Percentiles rank a stretch among this genome's conserved stretches.
Conservation (phyloP, 495 filamentous ascomycete genomes). For the Chaetomium cochliodes region DNA sequence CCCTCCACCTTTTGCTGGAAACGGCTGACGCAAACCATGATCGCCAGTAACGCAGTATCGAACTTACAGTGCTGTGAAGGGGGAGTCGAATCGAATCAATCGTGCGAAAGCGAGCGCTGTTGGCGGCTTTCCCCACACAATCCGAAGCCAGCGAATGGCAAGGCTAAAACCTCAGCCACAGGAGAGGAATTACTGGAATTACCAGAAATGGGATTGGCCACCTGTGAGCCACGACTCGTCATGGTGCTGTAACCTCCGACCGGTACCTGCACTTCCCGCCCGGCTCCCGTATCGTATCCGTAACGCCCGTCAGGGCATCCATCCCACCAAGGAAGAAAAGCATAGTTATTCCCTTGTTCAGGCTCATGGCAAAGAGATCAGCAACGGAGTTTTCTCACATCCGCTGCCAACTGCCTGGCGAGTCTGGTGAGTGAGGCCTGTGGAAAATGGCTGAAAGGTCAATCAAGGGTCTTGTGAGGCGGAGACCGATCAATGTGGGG, state of each 20-base stretch:
- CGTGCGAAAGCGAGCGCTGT: neutral
- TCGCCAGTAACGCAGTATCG: too few species aligned
- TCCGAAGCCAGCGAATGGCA: slow-evolving; percentile 8
- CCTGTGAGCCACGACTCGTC: slow-evolving; percentile 24
- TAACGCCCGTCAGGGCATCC: neutral
- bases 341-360: too few species aligned
- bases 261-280: neutral
- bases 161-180: slow-evolving; percentile 15
- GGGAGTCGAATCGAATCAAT: neutral
- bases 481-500: slow-evolving; percentile 28
- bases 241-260: slow-evolving; percentile 15
- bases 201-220: slow-evolving; percentile 2
- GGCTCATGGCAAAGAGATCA: neutral
- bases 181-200: neutral
- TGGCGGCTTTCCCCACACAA: slow-evolving; percentile 9
- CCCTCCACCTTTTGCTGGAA: neutral
- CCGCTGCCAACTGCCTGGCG: neutral
- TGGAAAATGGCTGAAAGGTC: slow-evolving; percentile 4
- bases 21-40: neutral
- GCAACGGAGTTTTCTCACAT: neutral
- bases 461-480: slow-evolving; percentile 19
- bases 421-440: neutral
- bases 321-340: too few species aligned
- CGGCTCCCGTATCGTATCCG: neutral
- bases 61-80: neutral